Conservation (phyloP, 2,329 filamentous ascomycete genomes). For the Lachnellula subtilissima region DNA sequence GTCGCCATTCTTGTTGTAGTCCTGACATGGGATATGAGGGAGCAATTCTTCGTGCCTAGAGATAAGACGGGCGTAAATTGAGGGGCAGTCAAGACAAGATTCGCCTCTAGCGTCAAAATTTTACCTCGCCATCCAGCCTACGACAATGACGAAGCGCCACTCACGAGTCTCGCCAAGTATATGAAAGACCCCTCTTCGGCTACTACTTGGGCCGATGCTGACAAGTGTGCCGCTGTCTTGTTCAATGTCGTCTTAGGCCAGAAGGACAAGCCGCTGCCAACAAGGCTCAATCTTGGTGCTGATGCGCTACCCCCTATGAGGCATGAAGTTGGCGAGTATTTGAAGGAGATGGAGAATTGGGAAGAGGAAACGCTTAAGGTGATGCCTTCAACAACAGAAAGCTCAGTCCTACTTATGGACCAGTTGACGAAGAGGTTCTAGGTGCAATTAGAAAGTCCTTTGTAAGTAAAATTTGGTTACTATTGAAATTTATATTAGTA, state of each 20-base stretch:
- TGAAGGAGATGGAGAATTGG: constrained; percentile 2
- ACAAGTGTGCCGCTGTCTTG: background rate
- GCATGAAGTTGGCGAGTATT: background rate
- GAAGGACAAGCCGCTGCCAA: constrained; percentile 12
- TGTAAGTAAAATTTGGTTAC: too few species aligned
- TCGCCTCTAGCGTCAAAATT: constrained; percentile 13
- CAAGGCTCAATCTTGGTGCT: background rate
- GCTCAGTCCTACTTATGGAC: too few species aligned
- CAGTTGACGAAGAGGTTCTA: too few species aligned
- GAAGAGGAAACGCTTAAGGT: constrained; percentile 1
- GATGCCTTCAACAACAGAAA: background rate
- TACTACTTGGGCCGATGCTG: background rate
- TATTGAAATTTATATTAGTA: too few species aligned
- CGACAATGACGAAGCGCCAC: background rate
- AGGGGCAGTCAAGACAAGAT: constrained; percentile 35
- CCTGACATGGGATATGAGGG: background rate
- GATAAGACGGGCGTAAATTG: background rate
- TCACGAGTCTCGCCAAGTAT: background rate
- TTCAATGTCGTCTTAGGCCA: background rate
- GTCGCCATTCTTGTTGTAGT: background rate
- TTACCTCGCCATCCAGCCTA: constrained; percentile 17
- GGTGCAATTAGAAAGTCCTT: too few species aligned
- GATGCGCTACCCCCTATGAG: background rate
- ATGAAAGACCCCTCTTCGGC: background rate
- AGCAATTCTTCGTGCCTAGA: background rate